phyloP scores from a whole-genome alignment of 2,329 filamentous ascomycete genomes.

The Pseudogymnoascus sp. region DNA sequence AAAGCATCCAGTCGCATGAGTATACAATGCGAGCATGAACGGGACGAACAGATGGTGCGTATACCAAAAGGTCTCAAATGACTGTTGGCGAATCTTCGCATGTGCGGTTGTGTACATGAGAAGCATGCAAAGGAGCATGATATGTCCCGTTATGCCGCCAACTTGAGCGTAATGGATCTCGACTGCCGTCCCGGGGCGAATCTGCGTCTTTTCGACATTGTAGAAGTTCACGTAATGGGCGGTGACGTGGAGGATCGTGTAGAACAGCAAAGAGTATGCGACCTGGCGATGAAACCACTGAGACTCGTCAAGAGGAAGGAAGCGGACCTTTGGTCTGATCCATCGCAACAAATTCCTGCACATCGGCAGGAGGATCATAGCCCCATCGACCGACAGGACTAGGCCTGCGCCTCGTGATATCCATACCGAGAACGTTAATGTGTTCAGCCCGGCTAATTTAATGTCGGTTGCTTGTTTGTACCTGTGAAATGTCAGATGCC shows the following conservation, averaged over 20 bases:
- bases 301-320: constrained; percentile 89
- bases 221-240: constrained; percentile 98
- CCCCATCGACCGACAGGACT: constrained; percentile 72
- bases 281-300: constrained; percentile 95
- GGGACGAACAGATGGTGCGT: constrained; percentile 98
- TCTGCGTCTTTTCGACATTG: constrained; percentile 80
- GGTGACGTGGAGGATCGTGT: constrained; percentile 65
- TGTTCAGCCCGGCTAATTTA: constrained; percentile 69
- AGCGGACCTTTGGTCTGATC: constrained; percentile 77
- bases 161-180: constrained; percentile 87
- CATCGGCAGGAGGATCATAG: constrained; percentile 86
- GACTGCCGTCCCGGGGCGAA: constrained; percentile 70
- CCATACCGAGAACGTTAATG: constrained; percentile 83
- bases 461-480: constrained; percentile 63
- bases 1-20: constrained; percentile 92
- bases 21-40: constrained; percentile 88
- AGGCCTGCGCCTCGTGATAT: constrained; percentile 88
- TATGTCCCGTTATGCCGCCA: constrained; percentile 87
- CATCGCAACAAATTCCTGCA: constrained; percentile 82
- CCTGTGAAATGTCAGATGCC: constrained; percentile 40
- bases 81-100: constrained; percentile 87
- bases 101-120: constrained; percentile 97
- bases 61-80: constrained; percentile 98
- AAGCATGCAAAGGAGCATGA: constrained; percentile 99
- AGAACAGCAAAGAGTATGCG: constrained; percentile 80